Percentiles rank a stretch among this genome's conserved stretches.
Conservation (phyloP, 352 stramenopile species). For the Plasmopara halstedii region DNA sequence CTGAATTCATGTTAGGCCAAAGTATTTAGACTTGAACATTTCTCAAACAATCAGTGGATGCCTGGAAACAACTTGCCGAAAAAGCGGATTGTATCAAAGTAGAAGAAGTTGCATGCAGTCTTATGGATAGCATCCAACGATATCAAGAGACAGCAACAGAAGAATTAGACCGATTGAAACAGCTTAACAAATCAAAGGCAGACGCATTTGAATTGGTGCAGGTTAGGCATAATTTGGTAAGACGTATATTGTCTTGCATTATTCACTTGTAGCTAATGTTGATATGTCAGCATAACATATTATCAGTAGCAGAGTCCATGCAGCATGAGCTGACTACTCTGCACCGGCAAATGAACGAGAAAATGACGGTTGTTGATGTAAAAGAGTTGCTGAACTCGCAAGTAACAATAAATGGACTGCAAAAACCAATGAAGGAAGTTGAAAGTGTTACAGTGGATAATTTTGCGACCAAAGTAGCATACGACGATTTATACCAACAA, state of each 20-base stretch:
- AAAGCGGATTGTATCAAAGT: conserved; percentile 25
- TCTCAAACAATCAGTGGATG: conserved; percentile 18
- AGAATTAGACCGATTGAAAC: conserved; percentile 18
- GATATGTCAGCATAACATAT: conserved; percentile 25
- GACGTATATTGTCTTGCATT: background rate
- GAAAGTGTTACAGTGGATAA: conserved; percentile 21
- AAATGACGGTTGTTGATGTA: conserved; percentile 28
- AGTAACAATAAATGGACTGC: conserved; percentile 16
- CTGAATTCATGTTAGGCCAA: background rate
- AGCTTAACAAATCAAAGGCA: conserved; percentile 11
- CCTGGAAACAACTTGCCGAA: conserved; percentile 30
- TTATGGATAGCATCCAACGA: conserved; percentile 22
- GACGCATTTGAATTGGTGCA: conserved; percentile 23
- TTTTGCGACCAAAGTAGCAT: conserved; percentile 22
- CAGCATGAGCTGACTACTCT: conserved; percentile 28
- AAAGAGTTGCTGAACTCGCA: conserved; percentile 25
- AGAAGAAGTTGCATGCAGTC: conserved; percentile 19
- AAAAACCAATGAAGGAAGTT: conserved; percentile 18
- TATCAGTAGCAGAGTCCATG: conserved; percentile 37
- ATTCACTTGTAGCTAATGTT: background rate
- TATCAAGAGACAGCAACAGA: conserved; percentile 18
- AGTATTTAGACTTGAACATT: background rate
- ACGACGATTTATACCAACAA: conserved; percentile 27
- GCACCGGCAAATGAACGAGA: conserved; percentile 20
- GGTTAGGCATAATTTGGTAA: conserved; percentile 39